A percentile compares a stretch with the other conserved stretches of the same genome.
These are phyloP conservation scores for Polysphondylium violaceum DNA, from an alignment of 78 protist genomes.

Conservation along the genomic window DNA sequence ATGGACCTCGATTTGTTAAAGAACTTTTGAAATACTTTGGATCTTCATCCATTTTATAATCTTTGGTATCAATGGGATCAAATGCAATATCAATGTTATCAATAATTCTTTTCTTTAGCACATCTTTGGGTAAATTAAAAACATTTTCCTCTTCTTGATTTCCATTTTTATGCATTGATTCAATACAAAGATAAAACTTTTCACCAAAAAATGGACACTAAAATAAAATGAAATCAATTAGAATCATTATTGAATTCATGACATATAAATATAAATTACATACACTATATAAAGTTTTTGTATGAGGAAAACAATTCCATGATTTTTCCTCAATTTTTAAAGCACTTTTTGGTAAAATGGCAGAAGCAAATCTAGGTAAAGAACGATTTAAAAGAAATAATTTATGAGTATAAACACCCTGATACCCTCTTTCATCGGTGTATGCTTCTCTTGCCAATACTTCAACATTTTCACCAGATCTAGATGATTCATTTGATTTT, in stretches of 20 bases:
- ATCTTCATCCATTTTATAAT: constrained; percentile 86
- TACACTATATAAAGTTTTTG: constrained; percentile 79
- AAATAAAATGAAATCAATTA: not conserved
- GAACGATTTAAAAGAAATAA: constrained; percentile 38
- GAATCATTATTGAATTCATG: not conserved
- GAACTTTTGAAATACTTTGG: constrained; percentile 70
- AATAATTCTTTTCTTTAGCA: constrained; percentile 44
- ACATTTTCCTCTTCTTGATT: constrained; percentile 67
- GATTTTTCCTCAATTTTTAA: constrained; percentile 90
- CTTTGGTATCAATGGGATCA: constrained; percentile 51
- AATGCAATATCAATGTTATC: constrained; percentile 86
- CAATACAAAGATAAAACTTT: constrained; percentile 66
- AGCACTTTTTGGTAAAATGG: constrained; percentile 84
- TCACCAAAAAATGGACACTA: constrained; percentile 84
- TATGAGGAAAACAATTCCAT: constrained; percentile 93
- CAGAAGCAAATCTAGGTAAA: constrained; percentile 60
- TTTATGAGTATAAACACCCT: constrained; percentile 65
- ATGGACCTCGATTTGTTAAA: constrained; percentile 88
- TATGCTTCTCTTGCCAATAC: constrained; percentile 25
- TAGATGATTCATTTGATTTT: constrained; percentile 37
- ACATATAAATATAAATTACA: not conserved
- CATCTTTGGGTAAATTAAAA: constrained; percentile 10
- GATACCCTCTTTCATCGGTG: constrained; percentile 16
- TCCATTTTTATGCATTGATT: constrained; percentile 78
- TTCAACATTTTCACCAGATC: constrained; percentile 34